Conservation (phyloP, 352 stramenopile genomes). For the Globisporangium apiculatum region DNA sequence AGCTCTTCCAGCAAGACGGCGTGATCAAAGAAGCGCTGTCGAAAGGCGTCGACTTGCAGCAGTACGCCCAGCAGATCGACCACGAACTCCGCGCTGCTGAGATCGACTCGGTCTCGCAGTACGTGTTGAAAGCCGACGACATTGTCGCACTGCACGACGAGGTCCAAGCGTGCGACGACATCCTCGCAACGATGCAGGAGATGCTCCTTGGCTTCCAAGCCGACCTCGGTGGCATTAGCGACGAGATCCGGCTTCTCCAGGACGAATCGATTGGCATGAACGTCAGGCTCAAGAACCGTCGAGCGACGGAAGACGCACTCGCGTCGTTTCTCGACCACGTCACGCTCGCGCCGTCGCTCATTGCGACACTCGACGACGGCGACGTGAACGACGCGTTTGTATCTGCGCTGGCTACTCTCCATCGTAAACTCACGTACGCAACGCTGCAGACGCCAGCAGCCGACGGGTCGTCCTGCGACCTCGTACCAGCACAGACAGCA, state of each 20-base stretch:
- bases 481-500: slow-evolving; percentile 84
- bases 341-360: slow-evolving; percentile 91
- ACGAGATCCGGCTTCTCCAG: slow-evolving; percentile 97
- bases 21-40: slow-evolving; percentile 89
- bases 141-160: slow-evolving; percentile 91
- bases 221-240: slow-evolving; percentile 95
- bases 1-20: slow-evolving; percentile 92
- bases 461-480: slow-evolving; percentile 73
- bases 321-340: slow-evolving; percentile 95
- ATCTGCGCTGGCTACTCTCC: slow-evolving; percentile 90
- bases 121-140: slow-evolving; percentile 84
- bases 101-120: slow-evolving; percentile 80
- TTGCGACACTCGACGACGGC: slow-evolving; percentile 89
- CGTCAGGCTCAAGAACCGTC: slow-evolving; percentile 93
- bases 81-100: slow-evolving; percentile 80
- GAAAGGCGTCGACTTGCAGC: slow-evolving; percentile 86
- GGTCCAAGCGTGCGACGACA: slow-evolving; percentile 95
- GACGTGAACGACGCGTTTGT: slow-evolving; percentile 94
- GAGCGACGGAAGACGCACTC: slow-evolving; percentile 90
- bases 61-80: slow-evolving; percentile 90
- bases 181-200: slow-evolving; percentile 96
- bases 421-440: slow-evolving; percentile 91
- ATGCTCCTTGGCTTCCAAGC: slow-evolving; percentile 98
- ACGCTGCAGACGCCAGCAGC: slow-evolving; percentile 45
- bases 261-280: slow-evolving; percentile 92